phyloP scores from a whole-genome alignment of 345 rosid species.

The Moricandia moricandioides region DNA sequence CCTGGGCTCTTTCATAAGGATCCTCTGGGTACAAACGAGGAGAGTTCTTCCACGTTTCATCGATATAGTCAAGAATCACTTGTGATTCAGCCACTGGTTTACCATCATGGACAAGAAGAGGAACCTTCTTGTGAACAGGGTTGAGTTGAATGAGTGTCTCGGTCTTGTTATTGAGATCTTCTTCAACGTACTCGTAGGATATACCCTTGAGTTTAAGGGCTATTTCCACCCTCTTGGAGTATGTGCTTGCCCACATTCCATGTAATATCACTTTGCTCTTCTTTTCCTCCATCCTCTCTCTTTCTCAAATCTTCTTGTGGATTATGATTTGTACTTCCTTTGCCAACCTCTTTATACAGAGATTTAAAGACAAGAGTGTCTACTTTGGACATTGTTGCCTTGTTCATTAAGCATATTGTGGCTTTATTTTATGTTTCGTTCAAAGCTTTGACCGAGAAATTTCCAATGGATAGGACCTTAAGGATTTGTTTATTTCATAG shows the following conservation, averaged over 20 bases:
- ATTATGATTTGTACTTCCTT: background rate
- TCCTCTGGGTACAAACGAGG: slow-evolving; percentile 33
- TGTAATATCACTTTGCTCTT: slow-evolving; percentile 30
- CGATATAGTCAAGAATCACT: slow-evolving; percentile 36
- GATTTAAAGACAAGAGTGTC: background rate
- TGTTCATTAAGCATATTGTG: slow-evolving; percentile 9
- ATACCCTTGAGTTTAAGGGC: slow-evolving; percentile 35
- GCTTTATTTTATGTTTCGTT: background rate
- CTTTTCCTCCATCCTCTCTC: slow-evolving; percentile 4
- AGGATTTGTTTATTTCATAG: background rate
- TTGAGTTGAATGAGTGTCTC: slow-evolving; percentile 19
- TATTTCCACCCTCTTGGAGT: slow-evolving; percentile 27
- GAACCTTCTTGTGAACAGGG: slow-evolving; percentile 34
- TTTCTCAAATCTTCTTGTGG: background rate
- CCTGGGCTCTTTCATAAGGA: slow-evolving; percentile 35
- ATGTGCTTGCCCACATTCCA: slow-evolving; percentile 40
- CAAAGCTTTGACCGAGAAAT: slow-evolving; percentile 9
- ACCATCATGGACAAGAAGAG: slow-evolving; percentile 45
- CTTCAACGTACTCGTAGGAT: slow-evolving; percentile 38
- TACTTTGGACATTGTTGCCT: background rate
- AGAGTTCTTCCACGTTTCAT: slow-evolving; percentile 29
- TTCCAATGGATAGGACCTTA: background rate
- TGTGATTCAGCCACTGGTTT: slow-evolving; percentile 29
- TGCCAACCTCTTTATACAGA: background rate
- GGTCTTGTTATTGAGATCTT: slow-evolving; percentile 38